A percentile compares a stretch with the other conserved stretches of the same genome.
phyloP scores from a whole-genome alignment of 352 stramenopile genomes.

The Pythium angustatum region DNA sequence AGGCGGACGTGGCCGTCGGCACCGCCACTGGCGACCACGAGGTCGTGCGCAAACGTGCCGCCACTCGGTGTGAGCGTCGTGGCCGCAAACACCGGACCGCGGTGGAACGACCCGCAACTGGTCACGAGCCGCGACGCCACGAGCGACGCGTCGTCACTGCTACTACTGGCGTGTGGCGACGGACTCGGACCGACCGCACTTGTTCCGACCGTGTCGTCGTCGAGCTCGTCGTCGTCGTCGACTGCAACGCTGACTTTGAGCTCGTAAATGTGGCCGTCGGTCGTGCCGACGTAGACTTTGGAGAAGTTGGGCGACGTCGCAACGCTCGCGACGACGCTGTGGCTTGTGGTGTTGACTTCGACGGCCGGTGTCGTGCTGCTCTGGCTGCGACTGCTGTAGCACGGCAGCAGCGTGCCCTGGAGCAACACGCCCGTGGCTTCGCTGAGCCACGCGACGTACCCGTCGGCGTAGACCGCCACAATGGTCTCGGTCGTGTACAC shows the following conservation, averaged over 20 bases:
- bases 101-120: conserved; percentile 52
- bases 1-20: conserved; percentile 46
- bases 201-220: conserved; percentile 29
- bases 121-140: conserved; percentile 38
- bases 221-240: conserved; percentile 66
- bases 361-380: not conserved
- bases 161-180: not conserved
- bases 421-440: conserved; percentile 47
- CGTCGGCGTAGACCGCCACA: conserved; percentile 53
- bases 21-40: conserved; percentile 56
- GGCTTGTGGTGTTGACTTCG: not conserved
- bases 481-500: conserved; percentile 58
- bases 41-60: conserved; percentile 43
- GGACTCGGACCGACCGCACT: not conserved
- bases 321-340: conserved; percentile 39
- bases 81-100: conserved; percentile 44
- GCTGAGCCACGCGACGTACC: conserved; percentile 49
- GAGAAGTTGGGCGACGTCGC: conserved; percentile 50
- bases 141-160: conserved; percentile 16
- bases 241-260: conserved; percentile 50
- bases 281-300: conserved; percentile 63
- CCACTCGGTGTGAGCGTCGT: conserved; percentile 58
- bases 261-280: conserved; percentile 59
- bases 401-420: conserved; percentile 36
- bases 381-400: not conserved